These are phyloP conservation scores for Hymenoscyphus repandus DNA, from an alignment of 2,329 filamentous ascomycete genomes.

Conservation along the genomic window DNA sequence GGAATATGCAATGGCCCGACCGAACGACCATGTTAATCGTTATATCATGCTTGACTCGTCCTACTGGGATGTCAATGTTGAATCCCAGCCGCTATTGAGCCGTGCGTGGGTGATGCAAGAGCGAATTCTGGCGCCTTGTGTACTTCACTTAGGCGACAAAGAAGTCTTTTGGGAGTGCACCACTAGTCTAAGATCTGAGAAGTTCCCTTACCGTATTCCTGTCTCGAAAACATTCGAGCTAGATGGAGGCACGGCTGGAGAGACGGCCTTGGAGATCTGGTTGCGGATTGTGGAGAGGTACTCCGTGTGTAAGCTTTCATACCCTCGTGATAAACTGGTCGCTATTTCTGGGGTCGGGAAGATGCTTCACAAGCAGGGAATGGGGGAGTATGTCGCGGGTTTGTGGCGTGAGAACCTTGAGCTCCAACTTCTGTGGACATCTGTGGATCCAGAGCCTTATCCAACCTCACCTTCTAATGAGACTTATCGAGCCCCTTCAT, in stretches of 20 bases:
- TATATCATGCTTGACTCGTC: neutral
- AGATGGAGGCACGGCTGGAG: too few relatives aligned
- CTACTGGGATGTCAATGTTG: neutral
- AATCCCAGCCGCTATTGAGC: neutral
- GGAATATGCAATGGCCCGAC: too few relatives aligned
- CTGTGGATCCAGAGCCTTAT: neutral
- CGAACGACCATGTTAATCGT: too few relatives aligned
- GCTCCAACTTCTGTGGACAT: neutral
- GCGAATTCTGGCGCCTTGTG: neutral
- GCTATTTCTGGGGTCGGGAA: neutral
- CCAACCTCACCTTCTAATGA: neutral
- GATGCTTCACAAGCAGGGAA: neutral
- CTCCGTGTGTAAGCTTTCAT: neutral
- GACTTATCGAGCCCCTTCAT: neutral
- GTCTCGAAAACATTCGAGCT: neutral
- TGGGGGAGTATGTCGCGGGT: neutral
- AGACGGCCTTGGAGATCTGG: neutral
- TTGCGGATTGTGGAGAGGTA: neutral
- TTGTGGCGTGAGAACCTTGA: neutral
- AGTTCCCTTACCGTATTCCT: neutral
- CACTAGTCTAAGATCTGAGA: neutral
- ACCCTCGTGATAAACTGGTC: neutral
- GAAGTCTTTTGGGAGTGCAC: constrained; percentile 9
- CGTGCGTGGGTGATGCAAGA: constrained; percentile 9
- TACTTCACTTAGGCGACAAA: constrained; percentile 1